Evolutionary conservation across 176 grass and related monocot genomes (phyloP).

Genomic region (Carex myosuroides): DNA sequence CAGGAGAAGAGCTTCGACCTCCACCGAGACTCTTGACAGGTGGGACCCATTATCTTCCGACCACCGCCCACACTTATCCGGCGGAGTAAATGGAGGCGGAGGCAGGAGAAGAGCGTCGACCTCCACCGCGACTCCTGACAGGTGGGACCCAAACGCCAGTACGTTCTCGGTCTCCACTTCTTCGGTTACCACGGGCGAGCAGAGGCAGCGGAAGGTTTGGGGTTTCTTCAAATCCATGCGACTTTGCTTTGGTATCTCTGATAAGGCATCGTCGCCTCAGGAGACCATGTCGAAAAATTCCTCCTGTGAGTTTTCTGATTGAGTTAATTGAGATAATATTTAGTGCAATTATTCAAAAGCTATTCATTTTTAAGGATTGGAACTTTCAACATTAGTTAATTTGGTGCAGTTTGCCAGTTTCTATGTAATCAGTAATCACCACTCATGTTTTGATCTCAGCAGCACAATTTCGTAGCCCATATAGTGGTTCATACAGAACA

Average conservation of each 20-base stretch:
- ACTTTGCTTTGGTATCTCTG: conserved; percentile 40
- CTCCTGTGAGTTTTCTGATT: conserved; percentile 27
- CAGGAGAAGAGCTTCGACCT: conserved; percentile 10
- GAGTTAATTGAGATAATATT: background rate
- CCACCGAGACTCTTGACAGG: background rate
- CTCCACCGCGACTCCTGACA: background rate
- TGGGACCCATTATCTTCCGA: background rate
- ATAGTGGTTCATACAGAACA: background rate
- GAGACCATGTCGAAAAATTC: conserved; percentile 28
- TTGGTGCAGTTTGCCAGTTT: background rate
- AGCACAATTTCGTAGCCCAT: background rate
- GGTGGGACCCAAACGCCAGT: conserved; percentile 9
- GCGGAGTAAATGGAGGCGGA: conserved; percentile 6
- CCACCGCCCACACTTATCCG: background rate
- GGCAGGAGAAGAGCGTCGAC: conserved; percentile 16
- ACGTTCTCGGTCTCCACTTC: conserved; percentile 35
- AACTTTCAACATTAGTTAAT: background rate
- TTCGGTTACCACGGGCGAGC: background rate
- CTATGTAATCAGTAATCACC: background rate
- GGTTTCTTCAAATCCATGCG: conserved; percentile 43
- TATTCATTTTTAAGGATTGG: background rate
- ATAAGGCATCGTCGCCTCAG: background rate
- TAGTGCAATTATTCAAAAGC: background rate
- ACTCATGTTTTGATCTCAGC: background rate
- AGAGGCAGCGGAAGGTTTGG: background rate